Conservation (phyloP, 2,329 filamentous ascomycete genomes). For the Penicillium occitanis region DNA sequence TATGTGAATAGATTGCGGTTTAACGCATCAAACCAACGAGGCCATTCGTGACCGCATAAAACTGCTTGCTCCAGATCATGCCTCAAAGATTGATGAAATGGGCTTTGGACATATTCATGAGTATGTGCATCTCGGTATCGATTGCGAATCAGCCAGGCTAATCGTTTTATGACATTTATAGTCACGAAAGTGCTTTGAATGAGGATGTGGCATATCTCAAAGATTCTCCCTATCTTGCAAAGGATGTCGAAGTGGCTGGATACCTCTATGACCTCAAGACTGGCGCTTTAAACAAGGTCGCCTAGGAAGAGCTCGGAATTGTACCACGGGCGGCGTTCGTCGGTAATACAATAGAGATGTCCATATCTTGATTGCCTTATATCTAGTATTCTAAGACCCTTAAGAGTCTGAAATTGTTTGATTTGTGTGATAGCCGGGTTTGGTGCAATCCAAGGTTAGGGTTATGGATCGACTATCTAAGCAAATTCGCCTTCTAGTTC, state of each 20-base stretch:
- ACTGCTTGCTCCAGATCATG: not conserved
- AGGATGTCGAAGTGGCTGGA: not conserved
- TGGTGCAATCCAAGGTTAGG: not conserved
- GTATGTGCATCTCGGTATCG: not conserved
- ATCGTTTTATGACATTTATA: not conserved
- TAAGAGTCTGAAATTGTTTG: no score
- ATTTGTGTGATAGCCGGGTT: not conserved
- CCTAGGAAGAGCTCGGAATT: no score
- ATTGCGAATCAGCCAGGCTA: not conserved
- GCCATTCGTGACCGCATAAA: not conserved
- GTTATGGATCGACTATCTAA: not conserved
- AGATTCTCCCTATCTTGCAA: not conserved
- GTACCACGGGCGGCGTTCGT: no score
- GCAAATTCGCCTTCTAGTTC: not conserved
- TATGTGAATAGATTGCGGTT: not conserved
- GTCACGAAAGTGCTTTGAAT: not conserved
- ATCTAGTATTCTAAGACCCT: no score
- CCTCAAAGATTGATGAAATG: not conserved
- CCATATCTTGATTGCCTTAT: no score
- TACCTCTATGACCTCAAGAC: not conserved
- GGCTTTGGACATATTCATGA: not conserved
- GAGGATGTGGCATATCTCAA: not conserved
- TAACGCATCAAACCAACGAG: not conserved
- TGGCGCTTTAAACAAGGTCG: not conserved
- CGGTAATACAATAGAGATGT: no score